phyloP scores from a whole-genome alignment of 2,329 filamentous ascomycete genomes.

The Davidsoniella neocaledoniae region DNA sequence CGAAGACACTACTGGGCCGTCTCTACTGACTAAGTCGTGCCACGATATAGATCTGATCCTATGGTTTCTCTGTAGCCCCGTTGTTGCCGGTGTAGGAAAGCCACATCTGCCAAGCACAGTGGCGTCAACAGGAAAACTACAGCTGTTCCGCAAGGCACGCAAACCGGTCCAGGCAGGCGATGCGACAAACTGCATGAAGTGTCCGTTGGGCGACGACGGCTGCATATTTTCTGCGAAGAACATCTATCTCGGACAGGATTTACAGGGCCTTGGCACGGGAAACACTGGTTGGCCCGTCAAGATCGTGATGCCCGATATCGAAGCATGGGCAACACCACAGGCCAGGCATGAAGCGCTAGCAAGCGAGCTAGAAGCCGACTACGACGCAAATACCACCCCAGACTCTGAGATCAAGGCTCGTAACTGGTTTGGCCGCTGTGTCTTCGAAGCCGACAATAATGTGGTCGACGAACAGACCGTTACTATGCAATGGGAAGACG shows the following conservation, averaged over 20 bases:
- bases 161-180: constrained; percentile 60
- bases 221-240: constrained; percentile 78
- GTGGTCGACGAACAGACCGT: constrained; percentile 89
- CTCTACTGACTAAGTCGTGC: constrained; percentile 83
- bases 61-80: constrained; percentile 73
- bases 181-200: constrained; percentile 78
- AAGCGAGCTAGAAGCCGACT: constrained; percentile 33
- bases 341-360: constrained; percentile 25
- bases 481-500: constrained; percentile 73
- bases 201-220: constrained; percentile 31
- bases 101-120: constrained; percentile 62
- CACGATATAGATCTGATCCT: constrained; percentile 89
- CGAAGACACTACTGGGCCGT: constrained; percentile 58
- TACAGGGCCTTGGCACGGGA: constrained; percentile 41
- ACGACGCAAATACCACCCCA: constrained; percentile 27
- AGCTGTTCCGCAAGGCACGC: constrained; percentile 57
- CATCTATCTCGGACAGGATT: constrained; percentile 57
- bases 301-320: constrained; percentile 84
- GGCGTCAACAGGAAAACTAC: constrained; percentile 59
- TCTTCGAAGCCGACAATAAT: constrained; percentile 84
- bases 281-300: constrained; percentile 68
- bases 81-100: constrained; percentile 23
- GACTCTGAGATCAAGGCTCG: constrained; percentile 29
- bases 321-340: constrained; percentile 45
- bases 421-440: constrained; percentile 86